Conservation (phyloP, 257 asterid species). For the Solanum clarkiae region DNA sequence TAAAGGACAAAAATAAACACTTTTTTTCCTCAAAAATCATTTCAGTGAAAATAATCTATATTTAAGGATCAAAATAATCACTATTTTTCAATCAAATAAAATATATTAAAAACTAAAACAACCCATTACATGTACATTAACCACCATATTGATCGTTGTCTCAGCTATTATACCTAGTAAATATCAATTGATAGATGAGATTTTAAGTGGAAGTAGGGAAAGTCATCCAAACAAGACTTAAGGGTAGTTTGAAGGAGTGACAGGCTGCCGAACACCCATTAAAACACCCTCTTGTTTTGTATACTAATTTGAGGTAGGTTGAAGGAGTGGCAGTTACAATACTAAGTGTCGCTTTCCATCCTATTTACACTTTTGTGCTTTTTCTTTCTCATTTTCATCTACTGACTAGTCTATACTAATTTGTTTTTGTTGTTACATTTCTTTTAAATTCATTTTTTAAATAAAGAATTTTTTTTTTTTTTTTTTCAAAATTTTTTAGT, state of each 20-base stretch:
- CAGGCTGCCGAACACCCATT: background rate
- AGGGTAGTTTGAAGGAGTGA: background rate
- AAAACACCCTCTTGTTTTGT: background rate
- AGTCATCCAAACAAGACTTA: background rate
- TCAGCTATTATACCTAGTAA: background rate
- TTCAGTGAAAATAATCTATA: too few species aligned
- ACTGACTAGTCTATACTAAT: too few species aligned
- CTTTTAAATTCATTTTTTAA: too few species aligned
- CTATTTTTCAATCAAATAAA: too few species aligned
- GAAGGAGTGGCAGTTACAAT: background rate
- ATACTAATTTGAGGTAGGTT: background rate
- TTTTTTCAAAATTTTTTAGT: too few species aligned
- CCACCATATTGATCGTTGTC: too few species aligned
- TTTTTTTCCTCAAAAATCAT: too few species aligned
- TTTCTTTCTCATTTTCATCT: background rate
- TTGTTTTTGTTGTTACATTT: too few species aligned
- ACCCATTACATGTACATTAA: too few species aligned
- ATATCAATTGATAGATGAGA: background rate
- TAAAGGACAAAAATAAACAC: too few species aligned
- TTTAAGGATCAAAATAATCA: too few species aligned
- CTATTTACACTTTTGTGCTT: background rate
- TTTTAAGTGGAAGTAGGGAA: background rate
- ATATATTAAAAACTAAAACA: background rate
- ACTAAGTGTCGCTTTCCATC: background rate
- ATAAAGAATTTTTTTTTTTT: too few species aligned